A percentile compares a stretch with the other conserved stretches of the same genome.
phyloP scores from a whole-genome alignment of 2,329 filamentous ascomycete genomes.

The Aspergillus pseudoviridinutans region DNA sequence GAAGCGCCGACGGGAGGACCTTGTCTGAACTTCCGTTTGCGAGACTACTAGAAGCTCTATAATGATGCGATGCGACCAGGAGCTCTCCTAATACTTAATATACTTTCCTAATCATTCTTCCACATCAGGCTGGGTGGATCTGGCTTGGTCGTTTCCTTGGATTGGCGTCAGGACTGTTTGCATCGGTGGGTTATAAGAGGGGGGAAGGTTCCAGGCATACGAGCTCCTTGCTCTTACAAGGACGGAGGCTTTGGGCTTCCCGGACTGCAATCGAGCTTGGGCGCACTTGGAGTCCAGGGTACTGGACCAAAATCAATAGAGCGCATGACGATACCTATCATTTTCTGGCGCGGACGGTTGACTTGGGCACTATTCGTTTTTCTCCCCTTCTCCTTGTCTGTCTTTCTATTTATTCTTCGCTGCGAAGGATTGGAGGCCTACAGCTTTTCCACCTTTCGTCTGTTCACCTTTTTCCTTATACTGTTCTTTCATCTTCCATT shows the following conservation, averaged over 20 bases:
- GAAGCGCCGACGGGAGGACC: constrained; percentile 71
- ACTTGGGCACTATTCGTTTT: constrained; percentile 20
- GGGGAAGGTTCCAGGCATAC: constrained; percentile 22
- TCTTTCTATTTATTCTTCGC: constrained; percentile 28
- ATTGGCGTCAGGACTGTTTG: constrained; percentile 35
- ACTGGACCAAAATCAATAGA: constrained; percentile 18
- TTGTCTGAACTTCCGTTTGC: constrained; percentile 46
- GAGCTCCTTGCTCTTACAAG: constrained; percentile 5
- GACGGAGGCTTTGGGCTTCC: constrained; percentile 9
- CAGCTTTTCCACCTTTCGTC: constrained; percentile 34
- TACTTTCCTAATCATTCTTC: constrained; percentile 23
- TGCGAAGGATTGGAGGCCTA: constrained; percentile 6
- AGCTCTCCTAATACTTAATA: constrained; percentile 32
- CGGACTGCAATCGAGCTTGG: constrained; percentile 12
- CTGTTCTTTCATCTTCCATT: constrained; percentile 21
- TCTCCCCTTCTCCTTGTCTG: constrained; percentile 13
- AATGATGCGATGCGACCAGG: constrained; percentile 40
- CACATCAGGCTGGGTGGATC: constrained; percentile 18
- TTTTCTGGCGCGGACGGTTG: constrained; percentile 20
- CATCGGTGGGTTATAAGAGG: constrained; percentile 18
- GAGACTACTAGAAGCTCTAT: constrained; percentile 15
- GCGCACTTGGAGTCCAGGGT: constrained; percentile 16
- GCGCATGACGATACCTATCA: constrained; percentile 18
- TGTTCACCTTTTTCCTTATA: constrained; percentile 17
- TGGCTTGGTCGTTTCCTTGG: constrained; percentile 23